Base-by-base conservation (phyloP, 441 rosid species). In the Populus hybrid region DNA sequence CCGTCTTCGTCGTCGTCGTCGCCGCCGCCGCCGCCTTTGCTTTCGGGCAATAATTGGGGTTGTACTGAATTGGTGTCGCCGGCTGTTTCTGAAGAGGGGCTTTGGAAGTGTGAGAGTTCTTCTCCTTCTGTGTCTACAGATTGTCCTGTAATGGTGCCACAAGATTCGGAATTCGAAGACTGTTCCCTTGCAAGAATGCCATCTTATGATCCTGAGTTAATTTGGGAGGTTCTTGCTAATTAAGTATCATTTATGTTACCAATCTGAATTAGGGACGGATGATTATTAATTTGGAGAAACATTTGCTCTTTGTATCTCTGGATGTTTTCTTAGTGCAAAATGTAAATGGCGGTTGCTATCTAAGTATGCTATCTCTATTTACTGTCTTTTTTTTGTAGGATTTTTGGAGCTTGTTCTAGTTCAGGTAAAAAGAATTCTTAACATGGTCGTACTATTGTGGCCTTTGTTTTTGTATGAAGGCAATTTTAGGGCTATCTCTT, bases 161-260 rank as follows among this genome's bases (percentile, higher is more conserved):
- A 83, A 67, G 92, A 81, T 20, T 69, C 81, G 2, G 88, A 72
- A 16, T 78, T 83, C 71, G 94, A 88, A 70, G 92, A 85, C 65
- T 92, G 89, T 42, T 90, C 89, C 12, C 92, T 96, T 0, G 91
- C 92, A 67, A 93, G 91, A 80, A 85, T 96, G 93, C 99, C 98
- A 1, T 96, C 99, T 35, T 93, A 82, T 57, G 99, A 96, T 78
- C 92, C 97, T 2, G 99, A 96, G 73, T 87, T 93, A 82, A 89
- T 94, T 8, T 96, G 99, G 99, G 92, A 93, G 74, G 94, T 93
- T 83, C 94, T 95, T 73, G 95, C 97, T 16, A 95, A 82, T 79
- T 94, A 82, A 85, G 74, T 74, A 6, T 38, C 73, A 18, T 28
- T 64, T 80, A 69, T 7, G 40, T 42, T 34, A 46, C 23, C 16